Evolutionary conservation across 495 filamentous ascomycete species (phyloP).

Genomic region (Hapsidospora chrysogenum): DNA sequence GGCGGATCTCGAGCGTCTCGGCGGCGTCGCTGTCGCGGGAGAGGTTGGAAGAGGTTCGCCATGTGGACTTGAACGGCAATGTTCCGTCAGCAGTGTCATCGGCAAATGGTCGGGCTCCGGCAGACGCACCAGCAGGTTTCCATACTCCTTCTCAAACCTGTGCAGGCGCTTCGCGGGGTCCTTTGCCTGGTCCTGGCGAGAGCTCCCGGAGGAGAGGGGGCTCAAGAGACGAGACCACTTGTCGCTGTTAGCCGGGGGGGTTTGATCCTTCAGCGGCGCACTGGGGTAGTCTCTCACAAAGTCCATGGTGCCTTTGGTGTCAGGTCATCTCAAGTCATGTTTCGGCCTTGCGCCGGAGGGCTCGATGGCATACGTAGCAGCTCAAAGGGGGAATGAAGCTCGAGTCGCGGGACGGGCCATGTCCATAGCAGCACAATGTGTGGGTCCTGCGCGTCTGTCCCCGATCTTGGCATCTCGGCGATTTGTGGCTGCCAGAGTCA

Average conservation of each 20-base stretch:
- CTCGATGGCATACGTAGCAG: no score
- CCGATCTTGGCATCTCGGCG: no score
- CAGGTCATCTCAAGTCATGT: neutral
- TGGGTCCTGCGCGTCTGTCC: no score
- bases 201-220: constrained; percentile 37
- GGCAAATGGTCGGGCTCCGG: constrained; percentile 3
- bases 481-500: no score
- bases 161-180: constrained; percentile 75
- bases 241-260: neutral
- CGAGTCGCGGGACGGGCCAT: no score
- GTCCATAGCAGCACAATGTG: no score
- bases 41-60: constrained; percentile 47
- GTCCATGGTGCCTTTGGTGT: neutral
- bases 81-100: constrained; percentile 1
- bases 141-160: constrained; percentile 79
- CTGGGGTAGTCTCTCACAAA: neutral
- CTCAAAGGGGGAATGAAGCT: no score
- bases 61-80: constrained; percentile 46
- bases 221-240: constrained; percentile 83
- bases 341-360: no score
- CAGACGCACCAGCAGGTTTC: constrained; percentile 53
- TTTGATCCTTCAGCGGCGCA: no score
- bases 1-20: constrained; percentile 32
- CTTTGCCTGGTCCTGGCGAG: constrained; percentile 44
- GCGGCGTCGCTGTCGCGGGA: constrained; percentile 33